Conservation (phyloP, 306 rosid species). For the Castanospermum australe region DNA sequence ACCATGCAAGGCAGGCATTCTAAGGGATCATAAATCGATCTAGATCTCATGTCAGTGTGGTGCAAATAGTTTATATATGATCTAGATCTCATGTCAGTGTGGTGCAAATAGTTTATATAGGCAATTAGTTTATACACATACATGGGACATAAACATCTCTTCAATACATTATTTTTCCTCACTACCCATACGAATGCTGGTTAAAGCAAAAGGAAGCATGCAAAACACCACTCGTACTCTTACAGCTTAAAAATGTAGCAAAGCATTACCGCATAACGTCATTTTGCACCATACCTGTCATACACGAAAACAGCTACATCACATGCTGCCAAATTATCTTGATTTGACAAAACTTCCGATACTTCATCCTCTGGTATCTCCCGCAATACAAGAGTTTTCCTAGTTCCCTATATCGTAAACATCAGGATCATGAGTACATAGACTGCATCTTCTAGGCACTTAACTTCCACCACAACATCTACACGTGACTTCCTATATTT, state of each 20-base stretch:
- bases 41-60: not conserved
- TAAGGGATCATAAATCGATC: not conserved
- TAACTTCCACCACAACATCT: conserved; percentile 20
- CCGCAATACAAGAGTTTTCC: conserved; percentile 75
- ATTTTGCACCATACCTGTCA: conserved; percentile 61
- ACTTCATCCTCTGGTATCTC: conserved; percentile 86
- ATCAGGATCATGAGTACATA: conserved; percentile 32
- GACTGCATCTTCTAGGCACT: not conserved
- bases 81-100: not conserved
- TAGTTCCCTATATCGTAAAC: conserved; percentile 54
- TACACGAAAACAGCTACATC: conserved; percentile 91
- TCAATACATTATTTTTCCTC: not conserved
- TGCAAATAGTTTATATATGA: no score
- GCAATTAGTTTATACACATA: not conserved
- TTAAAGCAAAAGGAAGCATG: conserved; percentile 10
- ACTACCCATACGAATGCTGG: not conserved
- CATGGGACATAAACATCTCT: not conserved
- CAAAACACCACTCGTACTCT: conserved; percentile 24
- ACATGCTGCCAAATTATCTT: conserved; percentile 79
- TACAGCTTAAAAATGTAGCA: conserved; percentile 11
- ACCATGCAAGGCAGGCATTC: conserved; percentile 8
- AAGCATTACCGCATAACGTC: not conserved
- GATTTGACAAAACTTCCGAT: conserved; percentile 44
- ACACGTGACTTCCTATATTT: not conserved
- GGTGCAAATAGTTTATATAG: not conserved